phyloP scores from a whole-genome alignment of 148 eudicot genomes.

The Rhododendron williamsianum region DNA sequence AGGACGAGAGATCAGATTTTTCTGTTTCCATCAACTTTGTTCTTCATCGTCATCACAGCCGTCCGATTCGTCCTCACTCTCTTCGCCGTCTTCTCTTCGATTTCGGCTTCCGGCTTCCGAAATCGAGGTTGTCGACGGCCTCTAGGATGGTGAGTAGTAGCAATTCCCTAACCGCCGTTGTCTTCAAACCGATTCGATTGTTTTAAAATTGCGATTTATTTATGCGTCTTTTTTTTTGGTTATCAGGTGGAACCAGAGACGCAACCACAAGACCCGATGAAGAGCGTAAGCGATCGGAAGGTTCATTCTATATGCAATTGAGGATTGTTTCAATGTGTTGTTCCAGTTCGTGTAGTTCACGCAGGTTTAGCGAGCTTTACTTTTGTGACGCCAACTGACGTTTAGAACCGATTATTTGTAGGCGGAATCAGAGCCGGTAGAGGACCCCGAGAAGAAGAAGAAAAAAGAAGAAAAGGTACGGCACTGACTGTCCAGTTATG shows the following conservation, averaged over 20 bases:
- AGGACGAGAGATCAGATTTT: too few species aligned
- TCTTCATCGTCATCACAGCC: too few species aligned
- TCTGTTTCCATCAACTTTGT: too few species aligned
- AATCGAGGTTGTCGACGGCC: background rate
- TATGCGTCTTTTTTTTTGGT: background rate
- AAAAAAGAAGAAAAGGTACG: conserved; percentile 24
- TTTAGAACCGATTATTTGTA: background rate
- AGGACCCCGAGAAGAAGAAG: conserved; percentile 22
- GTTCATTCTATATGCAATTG: background rate
- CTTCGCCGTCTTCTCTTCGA: background rate
- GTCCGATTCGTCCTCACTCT: too few species aligned
- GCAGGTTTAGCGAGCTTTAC: background rate
- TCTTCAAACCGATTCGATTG: background rate
- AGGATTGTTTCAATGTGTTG: background rate
- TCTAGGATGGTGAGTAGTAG: background rate
- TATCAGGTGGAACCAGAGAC: background rate
- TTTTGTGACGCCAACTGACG: background rate
- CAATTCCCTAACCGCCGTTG: background rate
- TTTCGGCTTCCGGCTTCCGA: background rate
- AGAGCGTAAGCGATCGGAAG: background rate
- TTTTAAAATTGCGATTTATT: background rate
- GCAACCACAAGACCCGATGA: background rate
- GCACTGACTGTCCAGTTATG: background rate
- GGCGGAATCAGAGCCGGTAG: conserved; percentile 9
- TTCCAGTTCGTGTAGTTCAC: background rate